These are phyloP conservation scores for Aciculosporium take DNA, from an alignment of 2,329 filamentous ascomycete genomes.

Conservation along the genomic window DNA sequence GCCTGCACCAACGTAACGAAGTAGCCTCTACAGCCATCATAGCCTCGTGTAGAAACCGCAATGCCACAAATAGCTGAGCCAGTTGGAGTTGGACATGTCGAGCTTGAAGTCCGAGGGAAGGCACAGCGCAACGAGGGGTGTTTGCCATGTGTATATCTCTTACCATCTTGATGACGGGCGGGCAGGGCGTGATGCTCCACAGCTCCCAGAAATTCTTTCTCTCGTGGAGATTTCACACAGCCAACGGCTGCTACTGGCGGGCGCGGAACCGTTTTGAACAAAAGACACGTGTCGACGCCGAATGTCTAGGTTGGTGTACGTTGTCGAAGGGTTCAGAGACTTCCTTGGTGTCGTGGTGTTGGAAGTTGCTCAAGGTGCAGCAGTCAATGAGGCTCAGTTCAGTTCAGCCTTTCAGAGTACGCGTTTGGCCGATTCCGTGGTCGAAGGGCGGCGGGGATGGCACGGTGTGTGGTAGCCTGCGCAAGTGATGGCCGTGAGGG, in stretches of 20 bases:
- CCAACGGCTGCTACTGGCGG: conserved; percentile 2
- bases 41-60: neutral
- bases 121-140: conserved; percentile 1
- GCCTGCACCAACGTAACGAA: neutral
- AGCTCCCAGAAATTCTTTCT: neutral
- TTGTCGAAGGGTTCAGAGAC: neutral
- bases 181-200: conserved; percentile 5
- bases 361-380: neutral
- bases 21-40: neutral
- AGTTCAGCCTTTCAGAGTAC: conserved; percentile 3
- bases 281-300: neutral
- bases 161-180: conserved; percentile 7
- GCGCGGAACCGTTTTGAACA: neutral
- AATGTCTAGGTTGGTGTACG: neutral
- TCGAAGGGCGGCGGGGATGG: conserved; percentile 4
- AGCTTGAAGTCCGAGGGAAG: neutral
- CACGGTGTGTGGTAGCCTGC: conserved; percentile 3
- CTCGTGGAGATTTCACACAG: conserved; percentile 3
- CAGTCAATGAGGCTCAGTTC: conserved; percentile 3
- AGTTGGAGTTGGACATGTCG: neutral
- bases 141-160: neutral
- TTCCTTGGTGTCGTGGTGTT: neutral
- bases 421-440: conserved; percentile 2
- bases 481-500: conserved; percentile 1
- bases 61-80: neutral